Percentiles rank a stretch among this genome's conserved stretches.
Evolutionary conservation across 352 stramenopile species (phyloP).

Genomic region (Globisporangium emineosum): DNA sequence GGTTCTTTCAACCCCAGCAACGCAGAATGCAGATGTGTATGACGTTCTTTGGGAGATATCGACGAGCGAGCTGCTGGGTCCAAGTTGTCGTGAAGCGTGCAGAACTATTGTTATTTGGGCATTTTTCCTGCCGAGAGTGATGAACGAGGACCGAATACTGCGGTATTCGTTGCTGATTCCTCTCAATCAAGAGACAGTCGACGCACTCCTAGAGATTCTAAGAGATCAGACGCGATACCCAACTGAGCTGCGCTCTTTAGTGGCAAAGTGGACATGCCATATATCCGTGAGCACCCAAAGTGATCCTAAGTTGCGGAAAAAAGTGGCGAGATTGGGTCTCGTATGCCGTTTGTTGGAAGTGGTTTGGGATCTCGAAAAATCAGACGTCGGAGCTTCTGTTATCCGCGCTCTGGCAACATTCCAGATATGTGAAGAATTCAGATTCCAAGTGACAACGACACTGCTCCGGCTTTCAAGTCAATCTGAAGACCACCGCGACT

Average conservation of each 20-base stretch:
- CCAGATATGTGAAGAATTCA: slow-evolving; percentile 2
- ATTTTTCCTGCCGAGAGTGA: slow-evolving; percentile 8
- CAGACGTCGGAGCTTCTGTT: not conserved
- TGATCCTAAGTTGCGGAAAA: not conserved
- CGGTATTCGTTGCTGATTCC: slow-evolving; percentile 6
- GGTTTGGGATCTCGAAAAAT: slow-evolving; percentile 10
- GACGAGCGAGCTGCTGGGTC: not conserved
- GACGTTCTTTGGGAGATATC: slow-evolving; percentile 10
- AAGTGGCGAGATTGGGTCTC: not conserved
- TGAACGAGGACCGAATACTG: slow-evolving; percentile 5
- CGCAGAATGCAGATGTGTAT: not conserved
- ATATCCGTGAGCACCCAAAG: not conserved
- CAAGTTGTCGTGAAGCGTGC: not conserved
- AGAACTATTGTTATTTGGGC: not conserved
- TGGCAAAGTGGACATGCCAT: not conserved
- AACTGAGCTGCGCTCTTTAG: not conserved
- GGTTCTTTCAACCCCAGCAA: not conserved
- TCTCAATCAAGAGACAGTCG: slow-evolving; percentile 1
- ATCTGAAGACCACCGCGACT: not conserved
- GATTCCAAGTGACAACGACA: not conserved
- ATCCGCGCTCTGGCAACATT: slow-evolving; percentile 3
- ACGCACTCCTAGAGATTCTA: not conserved
- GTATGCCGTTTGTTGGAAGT: not conserved
- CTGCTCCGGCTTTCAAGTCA: not conserved
- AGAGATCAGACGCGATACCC: not conserved